Conservation (phyloP, 108 stramenopile species). For the Cylindrotheca closterium region DNA sequence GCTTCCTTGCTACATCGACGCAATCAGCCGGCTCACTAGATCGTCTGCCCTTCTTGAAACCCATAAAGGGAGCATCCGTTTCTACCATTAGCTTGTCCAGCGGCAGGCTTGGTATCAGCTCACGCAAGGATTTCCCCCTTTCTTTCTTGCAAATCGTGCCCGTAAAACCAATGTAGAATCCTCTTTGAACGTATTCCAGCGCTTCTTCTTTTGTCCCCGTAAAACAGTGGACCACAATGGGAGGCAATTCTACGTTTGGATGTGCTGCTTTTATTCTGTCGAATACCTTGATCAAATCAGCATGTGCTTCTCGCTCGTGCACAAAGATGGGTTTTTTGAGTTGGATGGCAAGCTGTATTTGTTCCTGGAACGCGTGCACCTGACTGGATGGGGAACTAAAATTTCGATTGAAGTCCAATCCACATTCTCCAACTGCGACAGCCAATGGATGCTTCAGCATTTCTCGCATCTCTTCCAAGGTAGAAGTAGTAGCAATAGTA, state of each 20-base stretch:
- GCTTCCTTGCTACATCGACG: conserved; percentile 38
- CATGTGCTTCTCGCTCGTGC: conserved; percentile 51
- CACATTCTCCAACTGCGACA: conserved; percentile 52
- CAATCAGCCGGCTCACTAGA: conserved; percentile 48
- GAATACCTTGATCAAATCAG: conserved; percentile 36
- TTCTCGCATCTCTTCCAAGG: not conserved
- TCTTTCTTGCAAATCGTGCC: conserved; percentile 58
- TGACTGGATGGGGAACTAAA: conserved; percentile 40
- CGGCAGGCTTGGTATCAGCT: conserved; percentile 41
- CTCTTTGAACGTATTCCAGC: conserved; percentile 34
- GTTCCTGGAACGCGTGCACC: conserved; percentile 43
- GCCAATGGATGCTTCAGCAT: conserved; percentile 33
- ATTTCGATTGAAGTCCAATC: conserved; percentile 57
- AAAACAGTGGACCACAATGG: conserved; percentile 57
- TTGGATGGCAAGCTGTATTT: conserved; percentile 41
- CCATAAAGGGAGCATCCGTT: conserved; percentile 60
- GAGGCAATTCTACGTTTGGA: conserved; percentile 20
- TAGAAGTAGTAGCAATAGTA: no score
- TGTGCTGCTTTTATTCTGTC: conserved; percentile 24
- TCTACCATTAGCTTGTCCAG: conserved; percentile 47
- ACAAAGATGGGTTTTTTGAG: conserved; percentile 47
- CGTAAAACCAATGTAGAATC: conserved; percentile 56
- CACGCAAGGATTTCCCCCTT: conserved; percentile 39
- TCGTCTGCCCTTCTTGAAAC: conserved; percentile 33
- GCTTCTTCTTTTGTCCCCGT: conserved; percentile 48